phyloP scores from a whole-genome alignment of 2,329 filamentous ascomycete species.

The Chrysoporthe deuterocubensis region DNA sequence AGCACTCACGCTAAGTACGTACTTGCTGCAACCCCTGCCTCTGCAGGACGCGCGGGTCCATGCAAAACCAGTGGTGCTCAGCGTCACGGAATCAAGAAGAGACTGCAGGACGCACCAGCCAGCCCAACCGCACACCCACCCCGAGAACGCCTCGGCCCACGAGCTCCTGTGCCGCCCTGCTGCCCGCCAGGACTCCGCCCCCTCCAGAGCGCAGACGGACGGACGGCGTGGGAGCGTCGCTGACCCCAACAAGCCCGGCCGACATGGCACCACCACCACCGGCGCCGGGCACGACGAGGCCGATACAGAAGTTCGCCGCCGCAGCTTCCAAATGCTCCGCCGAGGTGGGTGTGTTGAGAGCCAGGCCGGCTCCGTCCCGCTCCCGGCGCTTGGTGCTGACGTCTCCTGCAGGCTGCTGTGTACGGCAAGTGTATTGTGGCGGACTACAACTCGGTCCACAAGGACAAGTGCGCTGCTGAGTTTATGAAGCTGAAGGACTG shows the following conservation, averaged over 20 bases:
- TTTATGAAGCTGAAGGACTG: slow-evolving; percentile 88
- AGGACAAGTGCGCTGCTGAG: slow-evolving; percentile 86
- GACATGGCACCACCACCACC: slow-evolving; percentile 22
- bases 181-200: too few species aligned
- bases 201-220: too few species aligned
- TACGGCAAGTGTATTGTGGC: slow-evolving; percentile 92
- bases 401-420: slow-evolving; percentile 65
- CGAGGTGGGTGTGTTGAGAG: slow-evolving; percentile 49
- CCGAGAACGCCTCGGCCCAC: too few species aligned
- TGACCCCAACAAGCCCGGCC: neutral
- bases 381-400: neutral
- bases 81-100: neutral
- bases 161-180: too few species aligned
- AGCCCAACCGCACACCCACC: neutral
- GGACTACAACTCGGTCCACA: slow-evolving; percentile 88
- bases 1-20: too few species aligned
- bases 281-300: slow-evolving; percentile 45
- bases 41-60: neutral
- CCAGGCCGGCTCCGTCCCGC: neutral
- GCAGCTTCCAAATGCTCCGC: slow-evolving; percentile 60
- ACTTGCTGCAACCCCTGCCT: neutral
- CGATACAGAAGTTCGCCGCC: slow-evolving; percentile 59
- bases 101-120: neutral
- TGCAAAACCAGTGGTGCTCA: neutral
- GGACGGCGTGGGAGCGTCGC: too few species aligned